Evolutionary conservation across 805 yeast species (phyloP), one percentile per base, ranked within the genome.

Genomic region (Candida qinlingensis): DNA sequence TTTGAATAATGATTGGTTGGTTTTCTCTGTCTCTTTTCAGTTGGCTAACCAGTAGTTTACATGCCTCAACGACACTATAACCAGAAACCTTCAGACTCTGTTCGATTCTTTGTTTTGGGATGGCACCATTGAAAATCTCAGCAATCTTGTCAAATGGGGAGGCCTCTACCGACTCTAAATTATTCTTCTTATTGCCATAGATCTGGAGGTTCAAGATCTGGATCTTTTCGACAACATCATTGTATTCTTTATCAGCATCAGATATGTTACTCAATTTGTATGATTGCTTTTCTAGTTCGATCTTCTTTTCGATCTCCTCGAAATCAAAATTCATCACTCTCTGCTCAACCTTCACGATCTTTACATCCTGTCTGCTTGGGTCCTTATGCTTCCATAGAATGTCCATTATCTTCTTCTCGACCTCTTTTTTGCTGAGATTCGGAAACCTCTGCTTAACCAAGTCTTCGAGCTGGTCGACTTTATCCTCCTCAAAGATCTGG

Each of bases 351-450:
- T 46, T 54, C 1, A 64, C 56, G 2, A 65, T 36, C 58, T 28
- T 55, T 53, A 1, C 60, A 10, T 42, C 47, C 33, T 38, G 39
- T 19, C 53, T 57, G 6, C 61, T 53, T 2, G 66, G 65, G 26
- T 68, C 72, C 37, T 68, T 63, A 46, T 72, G 75, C 30, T 58
- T 64, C 73, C 74, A 69, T 48, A 72, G 50, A 9, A 72, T 65
- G 45, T 69, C 74, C 56, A 72, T 58, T 12, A 70, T 69, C 13
- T 67, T 53, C 45, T 68, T 56, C 47, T 72, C 75, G 6, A 57
- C 46, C 27, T 64, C 67, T 13, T 56, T 55, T 3, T 58, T 40
- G 1, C 56, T 47, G 9, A 52, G 45, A 1, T 46, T 50, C 28
- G 54, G 49, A 39, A 51, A 57, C 33, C 55, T 49, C 19, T 48